Percentiles rank a stretch among this genome's conserved stretches.
These are phyloP conservation scores for Colletotrichum plurivorum DNA, from an alignment of 2,329 filamentous ascomycete species.

Conservation along the genomic window DNA sequence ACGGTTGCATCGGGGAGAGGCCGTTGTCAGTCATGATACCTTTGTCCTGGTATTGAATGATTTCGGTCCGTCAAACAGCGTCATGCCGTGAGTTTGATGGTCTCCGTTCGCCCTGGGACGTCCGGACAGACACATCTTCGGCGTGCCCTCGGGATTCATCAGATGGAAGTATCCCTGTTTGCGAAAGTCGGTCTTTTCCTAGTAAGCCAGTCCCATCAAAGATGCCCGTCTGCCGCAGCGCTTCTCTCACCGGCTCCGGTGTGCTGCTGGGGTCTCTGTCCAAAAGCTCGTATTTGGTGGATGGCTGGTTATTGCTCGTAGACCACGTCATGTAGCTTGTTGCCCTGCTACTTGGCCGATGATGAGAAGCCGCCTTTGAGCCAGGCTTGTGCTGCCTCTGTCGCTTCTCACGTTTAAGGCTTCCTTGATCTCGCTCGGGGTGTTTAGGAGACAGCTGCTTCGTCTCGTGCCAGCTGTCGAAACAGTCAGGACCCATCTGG, in stretches of 20 bases:
- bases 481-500: not conserved
- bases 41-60: conserved; percentile 43
- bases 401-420: not conserved
- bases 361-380: not conserved
- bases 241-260: conserved; percentile 20
- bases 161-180: not conserved
- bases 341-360: conserved; percentile 23
- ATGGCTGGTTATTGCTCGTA: conserved; percentile 31
- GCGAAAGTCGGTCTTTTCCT: not conserved
- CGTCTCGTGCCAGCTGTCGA: not conserved
- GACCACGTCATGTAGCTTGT: conserved; percentile 45
- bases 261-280: conserved; percentile 15
- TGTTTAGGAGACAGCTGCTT: not conserved
- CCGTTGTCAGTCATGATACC: conserved; percentile 31
- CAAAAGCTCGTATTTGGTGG: not conserved
- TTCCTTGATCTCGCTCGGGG: not conserved
- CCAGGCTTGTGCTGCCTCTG: not conserved
- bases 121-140: not conserved
- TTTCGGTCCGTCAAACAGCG: not conserved
- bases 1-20: conserved; percentile 16
- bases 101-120: not conserved
- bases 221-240: conserved; percentile 30
- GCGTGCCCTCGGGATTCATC: not conserved
- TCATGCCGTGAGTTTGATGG: not conserved
- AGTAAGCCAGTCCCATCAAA: conserved; percentile 9